Evolutionary conservation across 2,329 filamentous ascomycete genomes (phyloP), one percentile per base, ranked within the genome.

Genomic region (Ophiostoma montium): DNA sequence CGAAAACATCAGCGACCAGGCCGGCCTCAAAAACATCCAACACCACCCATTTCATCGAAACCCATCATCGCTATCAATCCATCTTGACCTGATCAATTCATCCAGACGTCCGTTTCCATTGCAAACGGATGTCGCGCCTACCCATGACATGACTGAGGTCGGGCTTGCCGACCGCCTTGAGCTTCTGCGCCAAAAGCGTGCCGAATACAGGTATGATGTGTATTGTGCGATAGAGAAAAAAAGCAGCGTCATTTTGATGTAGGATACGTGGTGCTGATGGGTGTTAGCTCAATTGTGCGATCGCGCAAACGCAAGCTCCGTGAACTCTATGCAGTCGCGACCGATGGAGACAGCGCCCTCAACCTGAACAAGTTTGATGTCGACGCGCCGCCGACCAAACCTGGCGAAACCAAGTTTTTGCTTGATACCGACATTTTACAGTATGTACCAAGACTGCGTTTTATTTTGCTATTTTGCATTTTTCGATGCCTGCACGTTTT

Each of bases 251-350:
- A 61, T 57, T 64, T 65, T 57, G 63, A 68, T 75, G 56, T 62
- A 49, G 58, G 59, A 66, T 69, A 67, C 47, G 60, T 53, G 51
- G 50, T 72, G 60, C 65, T 78, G 55, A 76, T 62, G 36, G 21
- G 54, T 54, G 57, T 52, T 63, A 84, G 80, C 69, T 73, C 76
- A 76, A 81, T 83, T 75, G 78, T 84, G 73, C 76, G 75, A 67
- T 86, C 84, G 74, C 84, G 86, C 68, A 92, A 94, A 78, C 82
- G 86, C 67, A 94, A 94, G 74, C 76, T 95, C 64, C 82, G 83
- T 65, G 84, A 92, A 70, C 76, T 95, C 60, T 94, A 84, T 71
- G 75, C 76, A 59, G 78, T 85, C 74, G 82, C 85, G 71, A 84
- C 83, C 65, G 78, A 81, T 65, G 67, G 73, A 61, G 71, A 78